Evolutionary conservation across 2,329 filamentous ascomycete species (phyloP).

Genomic region (Thermothelomyces thermophilus): DNA sequence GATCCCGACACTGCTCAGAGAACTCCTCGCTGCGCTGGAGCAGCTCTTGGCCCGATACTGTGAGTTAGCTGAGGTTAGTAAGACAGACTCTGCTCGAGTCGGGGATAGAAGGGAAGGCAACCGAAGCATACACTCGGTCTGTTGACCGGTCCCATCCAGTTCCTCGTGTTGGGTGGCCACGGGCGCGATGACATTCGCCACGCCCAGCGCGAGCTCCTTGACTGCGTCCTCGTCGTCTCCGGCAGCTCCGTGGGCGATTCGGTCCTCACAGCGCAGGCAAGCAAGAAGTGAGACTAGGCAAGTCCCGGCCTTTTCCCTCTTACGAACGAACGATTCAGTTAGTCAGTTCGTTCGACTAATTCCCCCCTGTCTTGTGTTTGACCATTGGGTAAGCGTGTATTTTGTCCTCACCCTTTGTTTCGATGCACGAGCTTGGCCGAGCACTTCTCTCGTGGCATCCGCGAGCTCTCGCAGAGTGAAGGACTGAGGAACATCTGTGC

Average conservation of each 20-base stretch:
- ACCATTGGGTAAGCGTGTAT: neutral
- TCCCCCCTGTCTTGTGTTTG: too few species aligned
- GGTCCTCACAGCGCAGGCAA: constrained; percentile 8
- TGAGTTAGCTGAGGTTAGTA: too few species aligned
- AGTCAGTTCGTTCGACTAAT: too few species aligned
- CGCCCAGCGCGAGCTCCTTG: neutral
- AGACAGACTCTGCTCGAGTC: neutral
- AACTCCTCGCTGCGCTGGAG: neutral
- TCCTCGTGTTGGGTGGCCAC: neutral
- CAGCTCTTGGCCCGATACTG: constrained; percentile 11
- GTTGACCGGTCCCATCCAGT: neutral
- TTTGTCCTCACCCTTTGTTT: neutral
- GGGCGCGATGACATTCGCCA: constrained; percentile 15
- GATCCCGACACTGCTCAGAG: constrained; percentile 4
- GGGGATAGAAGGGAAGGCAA: neutral
- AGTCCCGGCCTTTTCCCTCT: neutral
- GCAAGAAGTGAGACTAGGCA: constrained; percentile 12
- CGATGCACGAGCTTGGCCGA: neutral
- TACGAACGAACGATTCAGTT: neutral
- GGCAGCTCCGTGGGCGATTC: neutral
- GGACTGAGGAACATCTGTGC: neutral
- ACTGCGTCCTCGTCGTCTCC: constrained; percentile 2
- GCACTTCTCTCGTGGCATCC: neutral
- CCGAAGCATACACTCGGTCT: constrained; percentile 2
- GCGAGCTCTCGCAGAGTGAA: constrained; percentile 15